Evolutionary conservation across 257 asterid genomes (phyloP).

Genomic region (Euphrasia confusa): DNA sequence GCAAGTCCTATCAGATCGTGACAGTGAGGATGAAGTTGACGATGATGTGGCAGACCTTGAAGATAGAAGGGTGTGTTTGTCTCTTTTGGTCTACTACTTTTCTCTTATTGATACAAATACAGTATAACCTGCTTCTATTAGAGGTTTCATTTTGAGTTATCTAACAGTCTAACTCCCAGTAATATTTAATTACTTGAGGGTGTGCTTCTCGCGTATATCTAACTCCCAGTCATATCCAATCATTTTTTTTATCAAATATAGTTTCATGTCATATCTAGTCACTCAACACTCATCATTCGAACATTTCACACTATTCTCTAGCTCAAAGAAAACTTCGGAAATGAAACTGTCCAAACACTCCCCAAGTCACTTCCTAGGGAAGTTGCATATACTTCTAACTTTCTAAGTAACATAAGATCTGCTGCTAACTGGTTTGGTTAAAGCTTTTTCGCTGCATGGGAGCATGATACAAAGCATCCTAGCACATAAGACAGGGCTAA

Average conservation of each 20-base stretch:
- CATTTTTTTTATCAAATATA: too few relatives aligned
- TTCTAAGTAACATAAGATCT: background rate
- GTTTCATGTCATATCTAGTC: too few relatives aligned
- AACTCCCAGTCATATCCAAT: too few relatives aligned
- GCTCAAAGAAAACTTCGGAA: too few relatives aligned
- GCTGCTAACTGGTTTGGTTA: background rate
- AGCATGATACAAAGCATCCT: background rate
- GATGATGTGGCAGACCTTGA: constrained; percentile 99
- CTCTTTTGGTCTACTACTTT: constrained; percentile 18
- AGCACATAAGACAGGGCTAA: constrained; percentile 12
- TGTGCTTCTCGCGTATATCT: too few relatives aligned
- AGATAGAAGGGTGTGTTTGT: constrained; percentile 80
- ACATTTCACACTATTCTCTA: too few relatives aligned
- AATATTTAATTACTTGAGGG: too few relatives aligned
- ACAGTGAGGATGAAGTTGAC: constrained; percentile 99
- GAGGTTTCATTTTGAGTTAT: constrained; percentile 22
- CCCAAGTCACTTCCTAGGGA: background rate
- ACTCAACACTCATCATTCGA: too few relatives aligned
- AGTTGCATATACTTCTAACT: background rate
- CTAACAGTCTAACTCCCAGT: too few relatives aligned
- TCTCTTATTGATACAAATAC: background rate
- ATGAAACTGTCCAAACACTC: too few relatives aligned
- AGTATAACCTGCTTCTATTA: constrained; percentile 10
- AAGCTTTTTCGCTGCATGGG: constrained; percentile 16
- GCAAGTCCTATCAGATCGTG: constrained; percentile 91